phyloP scores from a whole-genome alignment of 2,329 filamentous ascomycete genomes.

The Cryphonectria japonica region DNA sequence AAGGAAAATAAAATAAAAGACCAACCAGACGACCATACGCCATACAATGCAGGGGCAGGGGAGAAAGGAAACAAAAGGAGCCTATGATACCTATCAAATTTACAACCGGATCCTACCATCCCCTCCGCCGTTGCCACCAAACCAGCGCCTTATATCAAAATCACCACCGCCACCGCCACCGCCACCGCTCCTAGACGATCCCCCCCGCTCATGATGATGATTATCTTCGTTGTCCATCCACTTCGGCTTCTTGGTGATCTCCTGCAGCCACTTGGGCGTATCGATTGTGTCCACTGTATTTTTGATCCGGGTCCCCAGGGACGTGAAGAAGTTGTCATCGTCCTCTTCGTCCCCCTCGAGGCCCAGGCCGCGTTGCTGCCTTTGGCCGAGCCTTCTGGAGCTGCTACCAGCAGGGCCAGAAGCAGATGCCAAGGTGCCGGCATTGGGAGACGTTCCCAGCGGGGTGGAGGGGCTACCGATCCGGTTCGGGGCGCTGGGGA shows the following conservation, averaged over 20 bases:
- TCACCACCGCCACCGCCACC: constrained; percentile 34
- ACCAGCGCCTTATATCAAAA: constrained; percentile 61
- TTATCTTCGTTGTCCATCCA: constrained; percentile 73
- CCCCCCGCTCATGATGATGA: constrained; percentile 35
- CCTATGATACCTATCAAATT: constrained; percentile 8
- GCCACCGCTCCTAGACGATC: constrained; percentile 31
- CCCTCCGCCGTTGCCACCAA: constrained; percentile 51
- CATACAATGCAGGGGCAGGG: not conserved
- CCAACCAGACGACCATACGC: not conserved
- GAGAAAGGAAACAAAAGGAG: not conserved
- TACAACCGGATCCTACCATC: constrained; percentile 42
- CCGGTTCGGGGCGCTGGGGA: constrained; percentile 47
- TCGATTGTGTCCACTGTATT: constrained; percentile 90
- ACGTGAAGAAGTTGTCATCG: constrained; percentile 81
- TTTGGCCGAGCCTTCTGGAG: constrained; percentile 38
- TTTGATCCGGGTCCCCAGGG: constrained; percentile 81
- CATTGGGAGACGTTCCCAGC: constrained; percentile 46
- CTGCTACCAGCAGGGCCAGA: constrained; percentile 35
- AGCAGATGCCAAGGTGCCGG: constrained; percentile 23
- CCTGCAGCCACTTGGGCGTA: constrained; percentile 80
- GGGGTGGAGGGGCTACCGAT: constrained; percentile 47
- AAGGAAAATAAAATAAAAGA: constrained; percentile 4
- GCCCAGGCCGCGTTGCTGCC: constrained; percentile 34
- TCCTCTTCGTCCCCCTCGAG: constrained; percentile 56
- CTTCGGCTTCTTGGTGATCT: constrained; percentile 74